Percentiles rank a stretch among this genome's conserved stretches.
These are phyloP conservation scores for Andrographis paniculata DNA, from an alignment of 305 asterid species.

Conservation along the genomic window DNA sequence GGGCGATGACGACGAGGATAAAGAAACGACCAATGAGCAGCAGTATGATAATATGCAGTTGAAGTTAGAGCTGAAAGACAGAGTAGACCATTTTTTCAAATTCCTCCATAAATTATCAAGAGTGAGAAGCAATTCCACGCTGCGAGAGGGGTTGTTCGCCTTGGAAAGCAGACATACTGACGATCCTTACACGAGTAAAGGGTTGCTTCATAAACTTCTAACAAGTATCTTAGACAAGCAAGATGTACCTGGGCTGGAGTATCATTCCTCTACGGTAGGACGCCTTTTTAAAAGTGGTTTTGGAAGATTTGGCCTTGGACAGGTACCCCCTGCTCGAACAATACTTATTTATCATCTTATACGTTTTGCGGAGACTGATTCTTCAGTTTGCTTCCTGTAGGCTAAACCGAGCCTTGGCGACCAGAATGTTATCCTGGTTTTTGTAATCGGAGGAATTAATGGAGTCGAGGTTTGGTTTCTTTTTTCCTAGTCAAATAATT, in stretches of 20 bases:
- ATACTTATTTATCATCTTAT: constrained; percentile 1
- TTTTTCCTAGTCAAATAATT: background rate
- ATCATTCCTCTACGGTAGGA: constrained; percentile 96
- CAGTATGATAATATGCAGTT: constrained; percentile 70
- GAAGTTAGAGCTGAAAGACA: constrained; percentile 81
- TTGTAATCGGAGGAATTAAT: constrained; percentile 89
- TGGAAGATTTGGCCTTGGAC: constrained; percentile 97
- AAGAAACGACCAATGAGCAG: constrained; percentile 46
- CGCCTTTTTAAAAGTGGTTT: constrained; percentile 95
- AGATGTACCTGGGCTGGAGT: constrained; percentile 79
- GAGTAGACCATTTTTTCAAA: constrained; percentile 85
- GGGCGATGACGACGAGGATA: constrained; percentile 64
- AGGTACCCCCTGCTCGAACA: constrained; percentile 36
- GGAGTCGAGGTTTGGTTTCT: constrained; percentile 72
- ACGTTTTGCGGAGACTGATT: constrained; percentile 3
- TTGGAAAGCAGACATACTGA: constrained; percentile 46
- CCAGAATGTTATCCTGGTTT: constrained; percentile 69
- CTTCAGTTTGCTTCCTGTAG: constrained; percentile 31
- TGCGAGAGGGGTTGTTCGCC: constrained; percentile 33
- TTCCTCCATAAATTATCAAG: constrained; percentile 73
- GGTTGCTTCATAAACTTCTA: constrained; percentile 62
- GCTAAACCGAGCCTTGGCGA: constrained; percentile 87
- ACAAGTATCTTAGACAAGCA: constrained; percentile 51
- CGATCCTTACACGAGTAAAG: constrained; percentile 65
- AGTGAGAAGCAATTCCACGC: constrained; percentile 41